Conservation (phyloP, 2,329 filamentous ascomycete genomes). For the Lithohypha guttulata region DNA sequence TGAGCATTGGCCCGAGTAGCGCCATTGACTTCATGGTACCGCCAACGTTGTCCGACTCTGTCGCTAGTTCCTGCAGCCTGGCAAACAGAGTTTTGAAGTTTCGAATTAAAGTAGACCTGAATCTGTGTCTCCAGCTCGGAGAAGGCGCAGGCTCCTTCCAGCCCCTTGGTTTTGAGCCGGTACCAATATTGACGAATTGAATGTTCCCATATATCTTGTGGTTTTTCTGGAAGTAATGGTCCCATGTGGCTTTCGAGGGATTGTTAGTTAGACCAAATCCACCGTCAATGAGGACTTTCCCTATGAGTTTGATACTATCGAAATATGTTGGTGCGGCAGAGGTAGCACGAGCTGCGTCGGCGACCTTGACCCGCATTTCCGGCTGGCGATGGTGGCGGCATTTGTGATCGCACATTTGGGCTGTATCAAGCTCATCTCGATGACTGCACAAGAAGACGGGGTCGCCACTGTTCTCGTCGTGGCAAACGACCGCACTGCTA, state of each 20-base stretch:
- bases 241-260: not conserved
- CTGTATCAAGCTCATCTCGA: not conserved
- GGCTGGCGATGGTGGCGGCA: not conserved
- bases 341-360: conserved; percentile 24
- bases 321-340: conserved; percentile 26
- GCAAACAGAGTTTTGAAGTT: not conserved
- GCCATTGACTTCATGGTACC: not conserved
- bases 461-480: not conserved
- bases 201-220: not conserved
- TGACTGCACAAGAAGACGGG: not conserved
- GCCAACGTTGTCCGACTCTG: not conserved
- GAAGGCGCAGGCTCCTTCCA: not conserved
- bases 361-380: conserved; percentile 16
- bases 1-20: not conserved
- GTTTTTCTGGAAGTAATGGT: not conserved
- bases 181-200: not conserved
- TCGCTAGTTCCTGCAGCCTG: not conserved
- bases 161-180: not conserved
- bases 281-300: conserved; percentile 9
- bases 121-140: not conserved
- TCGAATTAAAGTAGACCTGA: not conserved
- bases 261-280: conserved; percentile 5
- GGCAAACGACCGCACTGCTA: not conserved
- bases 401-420: not conserved
- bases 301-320: conserved; percentile 17